Base-by-base conservation (phyloP, 768 basidiomycete genomes). In the Russula sp. region DNA sequence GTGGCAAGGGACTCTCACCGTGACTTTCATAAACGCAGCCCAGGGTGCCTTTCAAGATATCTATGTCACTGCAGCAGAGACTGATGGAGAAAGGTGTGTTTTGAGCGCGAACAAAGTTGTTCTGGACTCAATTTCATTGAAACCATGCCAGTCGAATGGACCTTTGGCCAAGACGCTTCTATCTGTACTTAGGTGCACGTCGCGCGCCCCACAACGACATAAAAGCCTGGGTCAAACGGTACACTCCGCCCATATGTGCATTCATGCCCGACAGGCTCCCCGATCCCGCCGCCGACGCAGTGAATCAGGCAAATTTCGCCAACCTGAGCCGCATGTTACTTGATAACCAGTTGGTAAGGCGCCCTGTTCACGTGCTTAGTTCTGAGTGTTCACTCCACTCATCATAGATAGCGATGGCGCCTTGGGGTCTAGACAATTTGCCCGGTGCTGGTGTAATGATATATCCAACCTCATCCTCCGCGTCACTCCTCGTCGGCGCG, bases 41-140 rank as follows among this genome's bases (percentile, higher is more conserved):
- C 69, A 77, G 76, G 68, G 75, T 74, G 79, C 73, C 67, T 56
- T 58, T 37, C 82, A 83, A 69, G 79, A 80, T 63, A 77, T 86
- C 55, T 77, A 75, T 57, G 82, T 85, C 68, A 84, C 84, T 34
- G 84, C 84, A 31, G 84, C 85, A 48, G 86, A 87, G 75, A 86
- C 83, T 39, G 85, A 86, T 70, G 84, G 85, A n/a, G 83, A 87
- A 68, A 84, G 79, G 86, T 87, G 77, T 71, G 84, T 78, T 53
- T 61, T 52, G 47, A 45, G 55, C 57, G 44, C 27, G 10, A 44
- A 34, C 48, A 13, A 44, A 39, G 61, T 59, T 58, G 42, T 42
- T 62, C 13, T 51, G 47, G 48, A 47, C 42, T 20, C 32, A 16
- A 7, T 18, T 50, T 61, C 45, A 65, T 57, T 57, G 58, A 47